phyloP scores from a whole-genome alignment of 352 stramenopile genomes.

The Globisporangium radiosum region DNA sequence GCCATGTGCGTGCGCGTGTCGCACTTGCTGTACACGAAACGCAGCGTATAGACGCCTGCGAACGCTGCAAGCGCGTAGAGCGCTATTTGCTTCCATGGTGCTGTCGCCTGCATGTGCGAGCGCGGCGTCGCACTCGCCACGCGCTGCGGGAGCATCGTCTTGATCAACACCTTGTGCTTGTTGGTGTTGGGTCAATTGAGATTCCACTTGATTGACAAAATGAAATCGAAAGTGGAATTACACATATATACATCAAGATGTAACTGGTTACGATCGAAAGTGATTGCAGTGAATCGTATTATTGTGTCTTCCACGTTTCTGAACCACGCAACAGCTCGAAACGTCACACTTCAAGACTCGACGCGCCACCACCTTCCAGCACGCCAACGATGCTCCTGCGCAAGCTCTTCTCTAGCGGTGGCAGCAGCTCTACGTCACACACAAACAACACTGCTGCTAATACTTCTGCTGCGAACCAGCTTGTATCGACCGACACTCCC shows the following conservation, averaged over 20 bases:
- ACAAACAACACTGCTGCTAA: background rate
- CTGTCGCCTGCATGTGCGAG: constrained; percentile 7
- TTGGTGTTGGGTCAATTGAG: background rate
- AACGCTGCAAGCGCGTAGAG: constrained; percentile 23
- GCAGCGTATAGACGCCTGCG: constrained; percentile 28
- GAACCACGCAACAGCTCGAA: too few species aligned
- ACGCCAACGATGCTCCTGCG: constrained; percentile 29
- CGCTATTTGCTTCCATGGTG: constrained; percentile 14
- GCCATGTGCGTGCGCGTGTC: constrained; percentile 69
- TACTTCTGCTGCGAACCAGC: background rate
- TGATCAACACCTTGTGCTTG: background rate
- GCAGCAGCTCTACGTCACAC: background rate
- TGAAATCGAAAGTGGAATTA: too few species aligned
- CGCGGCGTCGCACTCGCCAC: constrained; percentile 10
- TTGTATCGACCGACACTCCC: background rate
- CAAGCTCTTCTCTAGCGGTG: constrained; percentile 37
- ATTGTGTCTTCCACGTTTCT: too few species aligned
- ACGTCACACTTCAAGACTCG: too few species aligned
- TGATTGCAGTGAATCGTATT: too few species aligned
- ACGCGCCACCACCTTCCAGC: too few species aligned
- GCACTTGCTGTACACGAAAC: constrained; percentile 68
- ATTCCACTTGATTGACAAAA: background rate
- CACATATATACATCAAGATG: too few species aligned
- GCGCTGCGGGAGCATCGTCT: constrained; percentile 13
- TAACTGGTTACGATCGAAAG: too few species aligned